Base-by-base conservation (phyloP, 164 flowering plant genomes). In the Nymphaea thermarum region DNA sequence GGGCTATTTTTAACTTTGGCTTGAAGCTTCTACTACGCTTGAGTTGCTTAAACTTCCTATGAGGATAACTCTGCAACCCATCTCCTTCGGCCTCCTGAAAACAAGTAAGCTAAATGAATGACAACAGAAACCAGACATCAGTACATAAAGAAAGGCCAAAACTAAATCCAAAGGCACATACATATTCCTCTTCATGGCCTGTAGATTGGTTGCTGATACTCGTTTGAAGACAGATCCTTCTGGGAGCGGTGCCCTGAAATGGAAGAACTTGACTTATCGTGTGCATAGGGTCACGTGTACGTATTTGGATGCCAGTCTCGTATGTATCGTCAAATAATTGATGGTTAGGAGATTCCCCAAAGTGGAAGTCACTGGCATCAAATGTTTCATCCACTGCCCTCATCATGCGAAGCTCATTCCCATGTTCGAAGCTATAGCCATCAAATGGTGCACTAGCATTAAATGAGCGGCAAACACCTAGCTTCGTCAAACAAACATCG, bases 201-300 rank as follows among this genome's bases (percentile, higher is more conserved):
- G 14, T 15, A 51, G 14, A 15, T 7, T 10, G 14, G 15, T 51
- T 51, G 57, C 14, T 51, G 57, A 51, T 51, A 51, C 57, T 15
- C 8, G 57, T 11, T 62, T 62, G 64, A 7, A 62, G 18, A 17
- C 64, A 62, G n/a, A 62, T 62, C 6, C 64, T 62, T 41, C 64
- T 62, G 7, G 64, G 42, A 17, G 64, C 64, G n/a, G 64, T 62
- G 64, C 64, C 64, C 17, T 62, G 64, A 41, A 62, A 62, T 62
- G 64, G 64, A 41, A 62, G 42, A 62, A 17, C 64, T 17, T 17
- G 64, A 62, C 7, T 62, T 62, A 17, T 62, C 36, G 16, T 41
- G 7, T 17, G 12, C 8, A 10, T 17, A 4, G 3, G 64, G 0
- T 17, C 11, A 10, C 42, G 42, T 41, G 64, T 8, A 10, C 64